phyloP scores from a whole-genome alignment of 2,329 filamentous ascomycete genomes.

The Cryphonectria parasitica region DNA sequence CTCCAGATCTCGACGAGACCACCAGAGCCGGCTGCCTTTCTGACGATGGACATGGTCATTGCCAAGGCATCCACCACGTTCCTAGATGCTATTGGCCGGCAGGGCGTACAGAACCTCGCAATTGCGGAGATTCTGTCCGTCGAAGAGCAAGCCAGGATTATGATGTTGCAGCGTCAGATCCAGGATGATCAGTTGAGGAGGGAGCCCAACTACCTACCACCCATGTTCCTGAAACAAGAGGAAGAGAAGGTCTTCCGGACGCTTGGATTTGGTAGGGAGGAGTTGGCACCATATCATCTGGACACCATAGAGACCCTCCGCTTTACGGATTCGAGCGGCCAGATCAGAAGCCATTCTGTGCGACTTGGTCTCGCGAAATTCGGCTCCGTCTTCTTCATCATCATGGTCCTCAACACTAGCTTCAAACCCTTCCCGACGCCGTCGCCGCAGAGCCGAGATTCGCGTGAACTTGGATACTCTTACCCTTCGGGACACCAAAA shows the following conservation, averaged over 20 bases:
- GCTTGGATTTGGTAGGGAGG: slow-evolving; percentile 58
- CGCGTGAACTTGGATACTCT: slow-evolving; percentile 47
- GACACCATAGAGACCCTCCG: slow-evolving; percentile 59
- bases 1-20: slow-evolving; percentile 46
- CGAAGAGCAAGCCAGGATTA: slow-evolving; percentile 57
- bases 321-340: slow-evolving; percentile 57
- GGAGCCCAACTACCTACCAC: slow-evolving; percentile 66
- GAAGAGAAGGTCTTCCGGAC: slow-evolving; percentile 59
- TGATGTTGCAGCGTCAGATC: slow-evolving; percentile 54
- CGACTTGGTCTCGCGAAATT: slow-evolving; percentile 62
- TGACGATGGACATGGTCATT: slow-evolving; percentile 63
- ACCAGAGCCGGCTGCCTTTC: slow-evolving; percentile 59
- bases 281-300: slow-evolving; percentile 55
- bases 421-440: slow-evolving; percentile 47
- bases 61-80: slow-evolving; percentile 61
- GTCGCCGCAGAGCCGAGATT: slow-evolving; percentile 48
- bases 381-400: slow-evolving; percentile 66
- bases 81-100: slow-evolving; percentile 56
- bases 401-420: slow-evolving; percentile 49
- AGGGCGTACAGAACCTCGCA: slow-evolving; percentile 51
- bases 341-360: slow-evolving; percentile 52
- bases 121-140: slow-evolving; percentile 58
- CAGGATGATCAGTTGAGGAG: slow-evolving; percentile 61
- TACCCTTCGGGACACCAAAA: slow-evolving; percentile 44
- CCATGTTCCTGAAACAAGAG: slow-evolving; percentile 60